Evolutionary conservation across 768 basidiomycete species (phyloP).

Genomic region (Rhodotorula diobovata): DNA sequence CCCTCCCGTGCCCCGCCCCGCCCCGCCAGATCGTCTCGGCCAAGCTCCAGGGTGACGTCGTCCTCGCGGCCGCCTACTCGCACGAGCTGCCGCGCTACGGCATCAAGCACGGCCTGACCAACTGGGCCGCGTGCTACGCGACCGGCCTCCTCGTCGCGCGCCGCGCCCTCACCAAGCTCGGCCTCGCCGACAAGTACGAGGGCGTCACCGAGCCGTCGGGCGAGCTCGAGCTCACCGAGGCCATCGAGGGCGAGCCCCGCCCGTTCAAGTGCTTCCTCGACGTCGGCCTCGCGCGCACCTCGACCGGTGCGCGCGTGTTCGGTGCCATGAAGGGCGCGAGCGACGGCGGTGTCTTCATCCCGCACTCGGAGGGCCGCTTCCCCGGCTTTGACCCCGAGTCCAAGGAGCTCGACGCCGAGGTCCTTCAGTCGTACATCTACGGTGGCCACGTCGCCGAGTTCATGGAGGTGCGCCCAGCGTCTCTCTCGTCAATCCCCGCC

Average conservation of each 20-base stretch:
- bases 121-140: constrained; percentile 98
- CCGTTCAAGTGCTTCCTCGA: constrained; percentile 99
- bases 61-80: constrained; percentile 81
- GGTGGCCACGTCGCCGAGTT: constrained; percentile 85
- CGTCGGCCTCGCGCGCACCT: constrained; percentile 94
- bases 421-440: constrained; percentile 72
- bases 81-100: constrained; percentile 91
- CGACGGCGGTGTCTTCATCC: constrained; percentile 95
- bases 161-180: constrained; percentile 88
- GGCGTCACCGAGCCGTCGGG: constrained; percentile 90
- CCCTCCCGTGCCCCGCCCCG: constrained; percentile 18
- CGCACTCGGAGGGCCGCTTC: constrained; percentile 93
- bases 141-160: constrained; percentile 93
- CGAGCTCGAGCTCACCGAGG: constrained; percentile 72
- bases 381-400: constrained; percentile 90
- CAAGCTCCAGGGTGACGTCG: constrained; percentile 93
- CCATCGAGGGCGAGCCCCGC: constrained; percentile 84
- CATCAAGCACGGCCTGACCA: constrained; percentile 95
- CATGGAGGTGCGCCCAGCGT: constrained; percentile 74
- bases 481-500: background rate
- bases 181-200: constrained; percentile 95
- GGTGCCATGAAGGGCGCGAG: constrained; percentile 98
- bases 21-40: constrained; percentile 70
- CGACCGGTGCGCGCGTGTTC: constrained; percentile 94
- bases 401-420: constrained; percentile 90